Evolutionary conservation across 495 filamentous ascomycete genomes (phyloP).

Genomic region (Sphaerosporella brunnea): DNA sequence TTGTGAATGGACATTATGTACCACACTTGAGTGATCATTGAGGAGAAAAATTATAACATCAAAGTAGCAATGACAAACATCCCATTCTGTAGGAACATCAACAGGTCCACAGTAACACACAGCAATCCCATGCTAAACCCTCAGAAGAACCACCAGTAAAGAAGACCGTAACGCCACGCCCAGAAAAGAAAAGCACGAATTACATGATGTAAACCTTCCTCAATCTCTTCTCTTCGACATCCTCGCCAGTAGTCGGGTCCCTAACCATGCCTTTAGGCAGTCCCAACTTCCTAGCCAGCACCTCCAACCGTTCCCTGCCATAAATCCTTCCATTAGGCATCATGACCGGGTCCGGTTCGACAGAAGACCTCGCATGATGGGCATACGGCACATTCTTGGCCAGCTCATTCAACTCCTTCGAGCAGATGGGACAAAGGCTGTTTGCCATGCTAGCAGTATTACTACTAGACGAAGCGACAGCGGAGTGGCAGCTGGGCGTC

Average conservation of each 20-base stretch:
- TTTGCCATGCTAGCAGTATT: constrained; percentile 41
- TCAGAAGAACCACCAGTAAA: neutral
- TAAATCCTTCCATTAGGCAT: constrained; percentile 4
- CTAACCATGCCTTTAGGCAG: constrained; percentile 38
- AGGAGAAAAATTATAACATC: no score
- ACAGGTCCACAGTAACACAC: neutral
- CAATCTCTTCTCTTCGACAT: constrained; percentile 17
- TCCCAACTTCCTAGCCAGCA: constrained; percentile 58
- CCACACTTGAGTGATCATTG: no score
- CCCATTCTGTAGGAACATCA: no score
- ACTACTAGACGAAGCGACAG: constrained; percentile 36
- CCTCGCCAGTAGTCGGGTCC: constrained; percentile 60
- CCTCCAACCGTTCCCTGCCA: constrained; percentile 52
- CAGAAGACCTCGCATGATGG: constrained; percentile 78
- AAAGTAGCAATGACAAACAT: no score
- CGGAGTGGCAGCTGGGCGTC: constrained; percentile 80
- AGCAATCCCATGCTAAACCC: neutral
- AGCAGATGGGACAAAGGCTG: constrained; percentile 83
- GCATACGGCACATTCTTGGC: constrained; percentile 81
- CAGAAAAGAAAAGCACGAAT: no score
- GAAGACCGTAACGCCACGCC: no score
- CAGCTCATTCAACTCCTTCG: constrained; percentile 79
- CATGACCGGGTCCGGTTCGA: constrained; percentile 48
- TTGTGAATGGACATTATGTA: no score
- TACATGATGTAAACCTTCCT: constrained; percentile 7